These are phyloP conservation scores for Lactarius psammicola DNA, from an alignment of 768 basidiomycete genomes.

Conservation along the genomic window DNA sequence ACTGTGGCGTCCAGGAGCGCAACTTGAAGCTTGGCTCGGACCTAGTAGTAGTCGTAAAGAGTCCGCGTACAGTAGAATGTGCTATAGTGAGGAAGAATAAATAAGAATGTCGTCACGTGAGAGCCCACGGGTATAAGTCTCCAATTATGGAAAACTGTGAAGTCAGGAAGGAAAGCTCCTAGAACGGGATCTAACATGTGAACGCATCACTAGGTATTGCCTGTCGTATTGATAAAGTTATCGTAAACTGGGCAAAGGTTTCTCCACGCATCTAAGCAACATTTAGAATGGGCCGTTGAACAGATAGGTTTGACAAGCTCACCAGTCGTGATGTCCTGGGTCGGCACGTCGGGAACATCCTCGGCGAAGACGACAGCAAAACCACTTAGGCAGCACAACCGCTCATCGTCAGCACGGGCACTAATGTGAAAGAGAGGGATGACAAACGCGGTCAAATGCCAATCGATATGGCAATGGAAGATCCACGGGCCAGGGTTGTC, in stretches of 20 bases:
- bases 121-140: not conserved
- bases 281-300: not conserved
- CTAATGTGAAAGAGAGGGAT: not conserved
- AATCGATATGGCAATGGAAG: slow-evolving; percentile 35
- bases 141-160: not conserved
- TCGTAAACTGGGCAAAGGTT: not conserved
- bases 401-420: not conserved
- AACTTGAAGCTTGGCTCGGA: too few relatives aligned
- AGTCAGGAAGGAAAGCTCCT: not conserved
- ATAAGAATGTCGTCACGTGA: too few relatives aligned
- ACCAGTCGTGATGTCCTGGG: not conserved
- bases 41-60: too few relatives aligned
- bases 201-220: not conserved
- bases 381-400: not conserved
- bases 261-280: not conserved
- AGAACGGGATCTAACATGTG: not conserved
- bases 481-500: slow-evolving; percentile 34
- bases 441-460: slow-evolving; percentile 29
- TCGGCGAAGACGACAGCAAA: slow-evolving; percentile 25
- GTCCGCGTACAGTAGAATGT: too few relatives aligned
- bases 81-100: too few relatives aligned
- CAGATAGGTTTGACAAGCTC: not conserved
- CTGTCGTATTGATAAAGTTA: not conserved
- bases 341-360: slow-evolving; percentile 6
- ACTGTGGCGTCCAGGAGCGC: too few relatives aligned